A percentile compares a stretch with the other conserved stretches of the same genome.
Conservation (phyloP, 2,329 filamentous ascomycete species). For the Colletotrichum sp. region DNA sequence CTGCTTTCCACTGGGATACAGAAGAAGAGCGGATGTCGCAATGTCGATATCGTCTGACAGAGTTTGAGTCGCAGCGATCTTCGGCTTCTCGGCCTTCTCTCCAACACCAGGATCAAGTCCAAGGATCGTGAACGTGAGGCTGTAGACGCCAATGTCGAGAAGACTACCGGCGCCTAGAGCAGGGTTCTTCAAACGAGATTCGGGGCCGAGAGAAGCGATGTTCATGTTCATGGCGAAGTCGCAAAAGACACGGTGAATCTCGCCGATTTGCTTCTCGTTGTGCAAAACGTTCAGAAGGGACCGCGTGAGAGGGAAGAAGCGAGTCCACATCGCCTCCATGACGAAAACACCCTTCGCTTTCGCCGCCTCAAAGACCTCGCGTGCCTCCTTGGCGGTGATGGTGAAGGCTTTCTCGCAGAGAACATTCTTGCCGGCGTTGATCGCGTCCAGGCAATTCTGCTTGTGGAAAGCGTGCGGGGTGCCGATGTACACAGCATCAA, state of each 20-base stretch:
- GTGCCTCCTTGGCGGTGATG: slow-evolving; percentile 44
- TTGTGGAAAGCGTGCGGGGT: slow-evolving; percentile 50
- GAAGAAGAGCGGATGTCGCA: slow-evolving; percentile 41
- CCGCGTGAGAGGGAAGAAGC: slow-evolving; percentile 43
- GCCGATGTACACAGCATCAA: slow-evolving; percentile 52
- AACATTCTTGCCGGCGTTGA: slow-evolving; percentile 45
- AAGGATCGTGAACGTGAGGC: slow-evolving; percentile 43
- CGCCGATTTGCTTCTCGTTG: slow-evolving; percentile 42
- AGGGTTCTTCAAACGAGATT: slow-evolving; percentile 40
- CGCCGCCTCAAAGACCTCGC: slow-evolving; percentile 44
- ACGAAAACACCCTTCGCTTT: slow-evolving; percentile 45
- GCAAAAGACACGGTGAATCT: slow-evolving; percentile 41
- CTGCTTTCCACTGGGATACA: slow-evolving; percentile 41
- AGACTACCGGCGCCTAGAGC: slow-evolving; percentile 46
- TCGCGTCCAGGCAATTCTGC: slow-evolving; percentile 47
- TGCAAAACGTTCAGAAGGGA: slow-evolving; percentile 39
- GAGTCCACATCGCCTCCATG: slow-evolving; percentile 52
- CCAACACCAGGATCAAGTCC: slow-evolving; percentile 34
- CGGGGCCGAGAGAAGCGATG: slow-evolving; percentile 32
- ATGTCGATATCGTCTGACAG: slow-evolving; percentile 39
- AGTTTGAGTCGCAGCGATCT: slow-evolving; percentile 39
- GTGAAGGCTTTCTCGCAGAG: slow-evolving; percentile 52
- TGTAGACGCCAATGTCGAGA: slow-evolving; percentile 49
- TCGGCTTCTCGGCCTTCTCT: slow-evolving; percentile 31
- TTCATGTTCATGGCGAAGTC: slow-evolving; percentile 45